Percentiles rank a stretch among this genome's conserved stretches.
These are phyloP conservation scores for Botryosphaeria dothidea DNA, from an alignment of 2,329 filamentous ascomycete genomes.

Conservation along the genomic window DNA sequence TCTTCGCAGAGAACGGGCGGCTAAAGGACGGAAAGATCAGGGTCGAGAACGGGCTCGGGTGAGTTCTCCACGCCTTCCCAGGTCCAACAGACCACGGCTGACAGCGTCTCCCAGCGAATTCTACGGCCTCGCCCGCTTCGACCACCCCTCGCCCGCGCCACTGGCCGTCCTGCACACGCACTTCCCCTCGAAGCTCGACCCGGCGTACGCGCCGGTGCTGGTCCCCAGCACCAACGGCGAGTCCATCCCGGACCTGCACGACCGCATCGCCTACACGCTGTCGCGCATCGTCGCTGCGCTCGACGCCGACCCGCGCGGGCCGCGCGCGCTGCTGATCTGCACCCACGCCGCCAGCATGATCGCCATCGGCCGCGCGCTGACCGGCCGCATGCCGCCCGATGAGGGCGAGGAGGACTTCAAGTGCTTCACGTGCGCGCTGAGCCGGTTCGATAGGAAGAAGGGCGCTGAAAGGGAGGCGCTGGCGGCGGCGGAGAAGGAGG, in stretches of 20 bases:
- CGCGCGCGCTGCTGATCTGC: slow-evolving; percentile 74
- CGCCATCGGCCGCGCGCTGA: slow-evolving; percentile 78
- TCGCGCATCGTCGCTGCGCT: slow-evolving; percentile 70
- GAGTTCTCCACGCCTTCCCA: slow-evolving; percentile 22
- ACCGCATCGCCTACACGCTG: slow-evolving; percentile 72
- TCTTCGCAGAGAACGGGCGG: slow-evolving; percentile 29
- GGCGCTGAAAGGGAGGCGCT: slow-evolving; percentile 25
- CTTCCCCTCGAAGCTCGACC: slow-evolving; percentile 64
- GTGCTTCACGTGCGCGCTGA: slow-evolving; percentile 81
- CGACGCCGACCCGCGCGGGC: slow-evolving; percentile 65
- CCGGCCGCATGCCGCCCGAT: slow-evolving; percentile 72
- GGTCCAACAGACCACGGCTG: not conserved
- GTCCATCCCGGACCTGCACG: slow-evolving; percentile 75
- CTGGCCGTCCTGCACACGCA: slow-evolving; percentile 62
- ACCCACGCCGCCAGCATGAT: slow-evolving; percentile 91
- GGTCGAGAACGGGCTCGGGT: slow-evolving; percentile 57
- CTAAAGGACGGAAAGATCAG: slow-evolving; percentile 44
- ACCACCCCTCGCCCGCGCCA: slow-evolving; percentile 77
- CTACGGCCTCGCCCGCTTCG: slow-evolving; percentile 84
- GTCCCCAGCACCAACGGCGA: slow-evolving; percentile 75
- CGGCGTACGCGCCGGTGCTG: slow-evolving; percentile 62
- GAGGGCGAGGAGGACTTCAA: slow-evolving; percentile 76
- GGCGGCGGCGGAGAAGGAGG: slow-evolving; percentile 19
- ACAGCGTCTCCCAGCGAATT: slow-evolving; percentile 88
- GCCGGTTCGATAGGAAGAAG: slow-evolving; percentile 57